A percentile compares a stretch with the other conserved stretches of the same genome.
These are phyloP conservation scores for Boletales sp. DNA, from an alignment of 768 basidiomycete genomes.

Conservation along the genomic window DNA sequence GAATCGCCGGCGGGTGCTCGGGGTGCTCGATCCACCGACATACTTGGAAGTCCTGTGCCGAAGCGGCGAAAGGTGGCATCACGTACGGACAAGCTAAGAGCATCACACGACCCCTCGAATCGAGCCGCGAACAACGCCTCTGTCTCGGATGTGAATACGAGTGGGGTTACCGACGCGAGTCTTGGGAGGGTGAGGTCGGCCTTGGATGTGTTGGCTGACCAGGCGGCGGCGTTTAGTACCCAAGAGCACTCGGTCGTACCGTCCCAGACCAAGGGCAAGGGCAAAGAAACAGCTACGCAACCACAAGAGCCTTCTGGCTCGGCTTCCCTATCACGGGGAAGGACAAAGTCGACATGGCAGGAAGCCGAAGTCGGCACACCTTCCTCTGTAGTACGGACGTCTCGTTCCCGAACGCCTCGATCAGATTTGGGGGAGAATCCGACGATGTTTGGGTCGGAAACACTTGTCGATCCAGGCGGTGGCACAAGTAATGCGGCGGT, in stretches of 20 bases:
- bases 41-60: constrained; percentile 35
- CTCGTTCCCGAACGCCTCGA: constrained; percentile 17
- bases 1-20: constrained; percentile 26
- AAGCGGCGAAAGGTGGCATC: constrained; percentile 34
- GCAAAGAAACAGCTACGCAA: constrained; percentile 13
- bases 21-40: constrained; percentile 21
- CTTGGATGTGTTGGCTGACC: constrained; percentile 71
- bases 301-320: constrained; percentile 1
- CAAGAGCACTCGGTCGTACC: constrained; percentile 22
- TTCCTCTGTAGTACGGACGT: constrained; percentile 1
- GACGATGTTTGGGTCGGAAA: constrained; percentile 2
- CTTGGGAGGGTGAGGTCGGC: constrained; percentile 43
- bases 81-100: constrained; percentile 7
- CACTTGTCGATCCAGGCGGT: constrained; percentile 21
- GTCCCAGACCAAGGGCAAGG: constrained; percentile 17
- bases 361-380: constrained; percentile 2
- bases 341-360: constrained; percentile 7
- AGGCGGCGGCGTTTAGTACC: constrained; percentile 55
- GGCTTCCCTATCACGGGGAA: constrained; percentile 7
- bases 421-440: constrained; percentile 8
- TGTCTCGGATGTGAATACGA: background rate
- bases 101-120: constrained; percentile 4
- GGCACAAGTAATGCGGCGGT: background rate
- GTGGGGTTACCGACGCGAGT: background rate
- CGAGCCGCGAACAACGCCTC: background rate